Evolutionary conservation across 805 yeast species (phyloP).

Genomic region (Groenewaldozyma tartarivorans): DNA sequence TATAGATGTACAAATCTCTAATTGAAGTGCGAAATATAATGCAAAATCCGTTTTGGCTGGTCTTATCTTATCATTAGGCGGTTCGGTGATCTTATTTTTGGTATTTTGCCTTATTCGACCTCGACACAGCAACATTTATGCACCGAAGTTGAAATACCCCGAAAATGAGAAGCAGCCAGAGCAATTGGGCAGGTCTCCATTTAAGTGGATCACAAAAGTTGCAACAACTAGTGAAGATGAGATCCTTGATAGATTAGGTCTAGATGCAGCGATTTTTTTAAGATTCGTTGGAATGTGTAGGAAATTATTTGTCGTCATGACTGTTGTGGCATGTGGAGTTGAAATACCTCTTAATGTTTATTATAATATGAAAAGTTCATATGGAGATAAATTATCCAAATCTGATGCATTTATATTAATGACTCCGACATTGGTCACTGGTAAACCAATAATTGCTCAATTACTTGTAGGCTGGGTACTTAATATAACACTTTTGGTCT

Average conservation of each 20-base stretch:
- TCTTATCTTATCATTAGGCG: conserved; percentile 27
- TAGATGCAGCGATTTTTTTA: conserved; percentile 28
- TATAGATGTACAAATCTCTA: neutral
- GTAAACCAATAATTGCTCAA: conserved; percentile 26
- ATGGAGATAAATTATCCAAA: conserved; percentile 18
- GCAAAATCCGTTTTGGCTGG: conserved; percentile 29
- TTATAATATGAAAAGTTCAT: conserved; percentile 21
- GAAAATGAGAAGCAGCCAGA: conserved; percentile 12
- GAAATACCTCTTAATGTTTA: conserved; percentile 30
- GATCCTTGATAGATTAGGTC: conserved; percentile 23
- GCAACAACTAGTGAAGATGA: conserved; percentile 18
- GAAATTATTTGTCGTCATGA: conserved; percentile 21
- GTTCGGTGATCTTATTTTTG: conserved; percentile 20
- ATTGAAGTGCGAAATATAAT: conserved; percentile 18
- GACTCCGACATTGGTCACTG: conserved; percentile 28
- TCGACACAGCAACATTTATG: conserved; percentile 24
- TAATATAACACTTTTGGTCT: conserved; percentile 19
- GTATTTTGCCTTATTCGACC: conserved; percentile 26
- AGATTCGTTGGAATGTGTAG: conserved; percentile 26
- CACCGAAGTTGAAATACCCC: conserved; percentile 21
- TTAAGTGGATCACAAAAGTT: conserved; percentile 21
- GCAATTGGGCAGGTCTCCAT: conserved; percentile 11
- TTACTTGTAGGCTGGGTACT: conserved; percentile 26
- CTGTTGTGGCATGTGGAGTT: conserved; percentile 25
- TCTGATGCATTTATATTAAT: conserved; percentile 26